phyloP scores from a whole-genome alignment of 179 eudicot species.

The Beta macrorhiza region DNA sequence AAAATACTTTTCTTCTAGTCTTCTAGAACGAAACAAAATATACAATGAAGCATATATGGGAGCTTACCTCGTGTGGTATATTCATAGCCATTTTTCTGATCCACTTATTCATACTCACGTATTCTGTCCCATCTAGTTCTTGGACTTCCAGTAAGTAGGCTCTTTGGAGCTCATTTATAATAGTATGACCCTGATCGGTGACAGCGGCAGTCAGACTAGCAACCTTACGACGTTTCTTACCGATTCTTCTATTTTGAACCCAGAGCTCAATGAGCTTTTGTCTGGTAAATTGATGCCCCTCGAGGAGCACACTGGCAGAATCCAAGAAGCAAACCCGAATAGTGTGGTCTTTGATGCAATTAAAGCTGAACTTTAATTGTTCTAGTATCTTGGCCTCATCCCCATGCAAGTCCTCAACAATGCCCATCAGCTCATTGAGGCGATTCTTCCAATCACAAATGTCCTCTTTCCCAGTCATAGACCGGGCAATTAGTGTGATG shows the following conservation, averaged over 20 bases:
- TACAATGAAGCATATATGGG: too few relatives aligned
- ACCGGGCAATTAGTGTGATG: slow-evolving; percentile 10
- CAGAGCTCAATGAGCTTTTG: slow-evolving; percentile 7
- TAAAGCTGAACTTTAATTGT: slow-evolving; percentile 4
- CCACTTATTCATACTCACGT: too few relatives aligned
- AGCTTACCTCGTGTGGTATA: too few relatives aligned
- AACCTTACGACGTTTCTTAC: not conserved
- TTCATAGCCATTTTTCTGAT: too few relatives aligned
- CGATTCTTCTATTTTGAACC: not conserved
- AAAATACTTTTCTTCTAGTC: too few relatives aligned
- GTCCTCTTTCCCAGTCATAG: slow-evolving; percentile 20
- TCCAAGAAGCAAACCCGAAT: slow-evolving; percentile 8
- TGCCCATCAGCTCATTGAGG: slow-evolving; percentile 10
- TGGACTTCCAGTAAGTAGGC: too few relatives aligned
- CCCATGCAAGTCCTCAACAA: not conserved
- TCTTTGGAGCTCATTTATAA: too few relatives aligned
- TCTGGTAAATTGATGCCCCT: not conserved
- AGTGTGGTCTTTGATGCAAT: not conserved
- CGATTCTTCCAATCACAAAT: slow-evolving; percentile 18
- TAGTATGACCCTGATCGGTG: not conserved
- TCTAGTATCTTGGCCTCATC: slow-evolving; percentile 19
- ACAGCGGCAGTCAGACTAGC: not conserved
- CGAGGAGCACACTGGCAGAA: slow-evolving; percentile 1
- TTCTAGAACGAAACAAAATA: too few relatives aligned
- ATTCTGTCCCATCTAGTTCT: too few relatives aligned